Base-by-base conservation (phyloP, 345 rosid genomes). In the Kernera saxatilis region DNA sequence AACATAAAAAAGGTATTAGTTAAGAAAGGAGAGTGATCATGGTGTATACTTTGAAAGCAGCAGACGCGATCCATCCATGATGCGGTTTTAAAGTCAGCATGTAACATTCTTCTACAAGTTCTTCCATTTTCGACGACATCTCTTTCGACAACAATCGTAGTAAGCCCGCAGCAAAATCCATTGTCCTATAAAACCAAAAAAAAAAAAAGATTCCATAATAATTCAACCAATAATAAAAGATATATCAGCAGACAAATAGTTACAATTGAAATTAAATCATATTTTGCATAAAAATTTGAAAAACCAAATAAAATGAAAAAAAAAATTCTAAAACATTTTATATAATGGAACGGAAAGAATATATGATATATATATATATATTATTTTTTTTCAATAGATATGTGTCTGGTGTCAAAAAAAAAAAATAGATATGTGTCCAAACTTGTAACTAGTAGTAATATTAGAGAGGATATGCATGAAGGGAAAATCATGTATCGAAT, bases 21-120 rank as follows among this genome's bases (percentile, higher is more conserved):
- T 64, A 11, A 11, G 45, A 43, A 40, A 25, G 22, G 25, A 40
- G 32, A 30, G 17, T 17, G 35, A 62, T 8, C 9, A 51, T 29
- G 30, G 21, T 35, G 30, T 23, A 23, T 82, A 90, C 98, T 83
- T 79, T 93, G 82, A 86, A 86, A 77, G 98, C 98, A 64, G 97
- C 97, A 10, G 88, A 81, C 1, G 98, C 85, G 63, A 93, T 93
- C 97, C 98, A 93, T 51, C 97, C 89, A 82, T 93, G 98, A 85
- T 91, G 83, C 2, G 85, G 94, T 80, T 89, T 93, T 68, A 93
- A 80, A 62, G 92, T 85, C 17, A 56, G 12, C 57, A 68, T 78
- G 70, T 93, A 91, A 32, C 94, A 80, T 55, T 89, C 95, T 83
- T 89, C 94, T 77, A 94, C 96, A 57, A 81, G 80, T 70, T 83